Percentiles rank a stretch among this genome's conserved stretches.
Evolutionary conservation across 1,284 basidiomycete genomes (phyloP).

Genomic region (Irpex rosettiformis): DNA sequence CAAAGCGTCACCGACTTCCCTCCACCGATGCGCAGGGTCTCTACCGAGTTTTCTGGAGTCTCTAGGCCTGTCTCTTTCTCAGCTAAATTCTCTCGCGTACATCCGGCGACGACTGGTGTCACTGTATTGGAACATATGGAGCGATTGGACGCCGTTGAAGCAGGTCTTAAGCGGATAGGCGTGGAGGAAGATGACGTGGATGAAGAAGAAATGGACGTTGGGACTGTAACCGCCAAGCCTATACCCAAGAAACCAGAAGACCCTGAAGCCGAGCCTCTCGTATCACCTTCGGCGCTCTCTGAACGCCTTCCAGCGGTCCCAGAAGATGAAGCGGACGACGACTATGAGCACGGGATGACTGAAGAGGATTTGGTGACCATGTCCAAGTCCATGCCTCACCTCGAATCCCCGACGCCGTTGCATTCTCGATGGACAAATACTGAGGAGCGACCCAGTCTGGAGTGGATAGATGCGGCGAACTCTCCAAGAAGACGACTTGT

Average conservation of each 20-base stretch:
- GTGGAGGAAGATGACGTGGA: slow-evolving; percentile 50
- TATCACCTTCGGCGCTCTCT: slow-evolving; percentile 23
- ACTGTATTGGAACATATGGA: slow-evolving; percentile 80
- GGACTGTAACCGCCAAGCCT: slow-evolving; percentile 19
- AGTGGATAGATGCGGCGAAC: slow-evolving; percentile 62
- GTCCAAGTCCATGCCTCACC: slow-evolving; percentile 71
- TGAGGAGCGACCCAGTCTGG: slow-evolving; percentile 43
- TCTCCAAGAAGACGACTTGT: slow-evolving; percentile 52
- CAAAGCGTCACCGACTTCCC: slow-evolving; percentile 67
- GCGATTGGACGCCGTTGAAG: slow-evolving; percentile 76
- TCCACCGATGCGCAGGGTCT: slow-evolving; percentile 61
- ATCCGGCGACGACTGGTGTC: slow-evolving; percentile 79
- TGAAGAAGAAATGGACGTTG: slow-evolving; percentile 43
- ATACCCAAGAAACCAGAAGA: slow-evolving; percentile 1
- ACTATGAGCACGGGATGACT: slow-evolving; percentile 40
- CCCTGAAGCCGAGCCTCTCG: slow-evolving; percentile 9
- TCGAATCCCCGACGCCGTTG: slow-evolving; percentile 41
- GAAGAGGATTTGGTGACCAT: slow-evolving; percentile 72
- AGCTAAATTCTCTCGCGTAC: slow-evolving; percentile 72
- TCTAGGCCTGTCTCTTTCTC: slow-evolving; percentile 74
- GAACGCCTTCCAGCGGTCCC: slow-evolving; percentile 46
- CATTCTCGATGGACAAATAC: slow-evolving; percentile 46
- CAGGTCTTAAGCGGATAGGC: slow-evolving; percentile 67
- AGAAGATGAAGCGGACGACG: slow-evolving; percentile 44
- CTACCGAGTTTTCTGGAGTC: slow-evolving; percentile 51